Percentiles rank a stretch among this genome's conserved stretches.
Evolutionary conservation across 2,329 filamentous ascomycete genomes (phyloP).

Genomic region (Mycogone perniciosa): DNA sequence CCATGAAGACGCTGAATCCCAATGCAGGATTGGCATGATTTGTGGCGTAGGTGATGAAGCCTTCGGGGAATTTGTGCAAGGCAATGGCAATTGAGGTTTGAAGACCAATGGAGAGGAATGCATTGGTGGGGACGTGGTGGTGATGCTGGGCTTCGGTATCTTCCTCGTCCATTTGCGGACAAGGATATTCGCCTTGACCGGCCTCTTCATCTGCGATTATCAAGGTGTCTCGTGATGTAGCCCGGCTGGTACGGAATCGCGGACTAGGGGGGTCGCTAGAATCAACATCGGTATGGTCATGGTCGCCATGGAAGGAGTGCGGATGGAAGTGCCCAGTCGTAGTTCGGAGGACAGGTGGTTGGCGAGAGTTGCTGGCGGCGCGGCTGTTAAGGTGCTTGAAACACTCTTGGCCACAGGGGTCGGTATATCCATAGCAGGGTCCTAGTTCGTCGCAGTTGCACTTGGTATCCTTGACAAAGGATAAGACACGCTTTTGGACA

Average conservation of each 20-base stretch:
- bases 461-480: constrained; percentile 61
- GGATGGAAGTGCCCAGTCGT: constrained; percentile 31
- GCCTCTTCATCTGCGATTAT: constrained; percentile 20
- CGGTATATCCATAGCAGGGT: constrained; percentile 58
- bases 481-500: constrained; percentile 52
- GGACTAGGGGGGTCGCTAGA: constrained; percentile 27
- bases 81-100: constrained; percentile 95
- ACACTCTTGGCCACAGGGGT: constrained; percentile 60
- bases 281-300: constrained; percentile 22
- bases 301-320: constrained; percentile 20
- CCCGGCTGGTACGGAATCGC: constrained; percentile 30
- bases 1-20: constrained; percentile 88
- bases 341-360: constrained; percentile 35
- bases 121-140: constrained; percentile 91
- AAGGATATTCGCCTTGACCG: constrained; percentile 17
- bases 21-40: constrained; percentile 90
- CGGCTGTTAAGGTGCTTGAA: constrained; percentile 48
- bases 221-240: constrained; percentile 34
- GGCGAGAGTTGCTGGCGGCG: constrained; percentile 30
- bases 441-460: constrained; percentile 54
- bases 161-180: constrained; percentile 26
- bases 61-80: constrained; percentile 88
- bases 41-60: constrained; percentile 87
- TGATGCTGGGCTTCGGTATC: constrained; percentile 62
- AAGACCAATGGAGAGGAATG: constrained; percentile 88